Evolutionary conservation across 2,329 filamentous ascomycete genomes (phyloP), one percentile per base, ranked within the genome.

Genomic region (Neoscytalidium dimidiatum): DNA sequence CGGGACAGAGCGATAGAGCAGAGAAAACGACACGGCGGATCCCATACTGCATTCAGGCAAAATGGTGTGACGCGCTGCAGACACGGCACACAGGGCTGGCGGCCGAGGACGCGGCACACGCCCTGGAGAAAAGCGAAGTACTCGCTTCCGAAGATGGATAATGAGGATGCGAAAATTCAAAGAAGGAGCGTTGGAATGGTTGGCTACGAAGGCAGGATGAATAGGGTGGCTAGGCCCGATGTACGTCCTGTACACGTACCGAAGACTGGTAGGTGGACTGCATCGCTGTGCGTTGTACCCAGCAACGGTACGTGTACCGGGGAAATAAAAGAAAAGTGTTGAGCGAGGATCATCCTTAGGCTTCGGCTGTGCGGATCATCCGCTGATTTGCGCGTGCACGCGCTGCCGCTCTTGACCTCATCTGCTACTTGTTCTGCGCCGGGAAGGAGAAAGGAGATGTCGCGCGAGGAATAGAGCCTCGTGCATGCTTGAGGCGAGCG

Each of bases 321-420:
- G n/a, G n/a, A n/a, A n/a, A n/a, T n/a, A 52, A 52, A 17, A 41
- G 17, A 28, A 57, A 56, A 57, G 8, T 26, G 56, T 60, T 60
- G 56, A 60, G 56, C 56, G 56, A 60, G 38, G 56, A 60, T 60
- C 56, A 33, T 44, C 56, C 38, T 31, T 41, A 46, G 56, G 56
- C 56, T 60, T 33, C 38, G 17, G 52, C 38, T 44, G 56, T 41
- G 56, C 56, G 56, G 56, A 60, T 60, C 56, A 60, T 29, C 56
- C 56, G 56, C 52, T 60, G 56, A 60, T 60, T 46, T 41, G 56
- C 56, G 13, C 38, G 38, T 28, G 56, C 38, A 60, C 28, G 41
- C 26, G 56, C 38, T 60, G 38, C 35, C 41, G 38, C 35, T 29
- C 11, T 21, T 23, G 38, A 43, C 52, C 21, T 41, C 52, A 28